These are phyloP conservation scores for Ochromonas danica DNA, from an alignment of 108 stramenopile genomes.

Conservation along the genomic window DNA sequence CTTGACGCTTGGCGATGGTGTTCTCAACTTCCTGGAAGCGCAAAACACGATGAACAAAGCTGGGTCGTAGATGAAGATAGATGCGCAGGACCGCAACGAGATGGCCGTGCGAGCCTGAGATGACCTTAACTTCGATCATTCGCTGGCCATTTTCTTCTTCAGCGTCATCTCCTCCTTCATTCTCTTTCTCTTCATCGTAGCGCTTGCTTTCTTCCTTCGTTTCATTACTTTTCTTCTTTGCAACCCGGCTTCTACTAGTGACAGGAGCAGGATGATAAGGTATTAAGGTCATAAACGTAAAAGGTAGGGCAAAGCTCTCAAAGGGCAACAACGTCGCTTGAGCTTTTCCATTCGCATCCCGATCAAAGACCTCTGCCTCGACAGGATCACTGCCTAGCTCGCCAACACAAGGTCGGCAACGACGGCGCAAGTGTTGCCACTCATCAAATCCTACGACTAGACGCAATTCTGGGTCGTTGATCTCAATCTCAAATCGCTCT, in stretches of 20 bases:
- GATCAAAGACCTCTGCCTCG: slow-evolving; percentile 60
- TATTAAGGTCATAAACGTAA: slow-evolving; percentile 46
- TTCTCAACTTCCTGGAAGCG: slow-evolving; percentile 55
- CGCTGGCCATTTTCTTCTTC: background rate
- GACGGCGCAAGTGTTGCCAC: slow-evolving; percentile 40
- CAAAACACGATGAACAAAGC: slow-evolving; percentile 54
- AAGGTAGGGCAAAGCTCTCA: slow-evolving; percentile 59
- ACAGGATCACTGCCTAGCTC: slow-evolving; percentile 49
- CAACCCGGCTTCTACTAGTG: background rate
- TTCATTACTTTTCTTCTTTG: background rate
- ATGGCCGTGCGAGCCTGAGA: slow-evolving; percentile 54
- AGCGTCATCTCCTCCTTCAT: background rate
- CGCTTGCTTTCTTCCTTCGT: background rate
- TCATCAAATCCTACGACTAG: slow-evolving; percentile 50
- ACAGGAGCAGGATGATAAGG: background rate
- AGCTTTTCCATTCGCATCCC: slow-evolving; percentile 4
- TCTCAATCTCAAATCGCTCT: slow-evolving; percentile 58
- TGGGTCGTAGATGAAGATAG: slow-evolving; percentile 39
- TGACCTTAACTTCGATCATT: slow-evolving; percentile 20
- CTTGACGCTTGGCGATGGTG: slow-evolving; percentile 55
- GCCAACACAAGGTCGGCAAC: slow-evolving; percentile 34
- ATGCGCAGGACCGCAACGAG: slow-evolving; percentile 53
- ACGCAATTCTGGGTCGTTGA: slow-evolving; percentile 57
- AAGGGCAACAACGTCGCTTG: slow-evolving; percentile 52
- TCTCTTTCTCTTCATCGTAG: background rate